Base-by-base conservation (phyloP, 352 stramenopile species). In the Thraustotheca clavata region DNA sequence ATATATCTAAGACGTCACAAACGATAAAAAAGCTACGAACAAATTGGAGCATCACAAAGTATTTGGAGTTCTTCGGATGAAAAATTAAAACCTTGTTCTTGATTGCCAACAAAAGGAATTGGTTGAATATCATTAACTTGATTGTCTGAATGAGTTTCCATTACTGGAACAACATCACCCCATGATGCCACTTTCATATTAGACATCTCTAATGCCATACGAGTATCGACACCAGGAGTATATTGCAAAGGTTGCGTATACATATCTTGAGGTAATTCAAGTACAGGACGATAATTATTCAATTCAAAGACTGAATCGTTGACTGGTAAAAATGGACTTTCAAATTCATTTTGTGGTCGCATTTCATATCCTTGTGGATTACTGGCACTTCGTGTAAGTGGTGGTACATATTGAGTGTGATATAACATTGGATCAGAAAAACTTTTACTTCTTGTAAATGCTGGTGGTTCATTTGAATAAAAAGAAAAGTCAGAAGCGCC, bases 11-110 rank as follows among this genome's bases (percentile, higher is more conserved):
- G n/a, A n/a, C n/a, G n/a, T n/a, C n/a, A n/a, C n/a, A n/a, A n/a
- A n/a, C n/a, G n/a, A n/a, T n/a, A n/a, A n/a, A n/a, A n/a, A n/a
- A n/a, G n/a, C n/a, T 52, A 52, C 24, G 43, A 52, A 31, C 43
- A 52, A 31, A 52, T 24, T 11, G 43, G 43, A 14, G 43, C 43
- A 31, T 52, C 43, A 31, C 43, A 52, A 11, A 52, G n/a, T 11
- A 52, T 52, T 31, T 52, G 43, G 2, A 52, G 43, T 31, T 52
- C 43, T 31, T 52, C 43, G 43, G 43, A 52, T 18, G 43, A 52
- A 31, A 52, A 52, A 52, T 52, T 31, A 24, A 52, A 8, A 11
- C 43, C n/a, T n/a, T n/a, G n/a, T n/a, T n/a, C n/a, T 9, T 14
- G 9, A 11, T 14, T 24, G 43, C n/a, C 43, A 24, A 35, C 24